These are phyloP conservation scores for Tylopilus plumbeoviolaceoides DNA, from an alignment of 768 basidiomycete species.

Conservation along the genomic window DNA sequence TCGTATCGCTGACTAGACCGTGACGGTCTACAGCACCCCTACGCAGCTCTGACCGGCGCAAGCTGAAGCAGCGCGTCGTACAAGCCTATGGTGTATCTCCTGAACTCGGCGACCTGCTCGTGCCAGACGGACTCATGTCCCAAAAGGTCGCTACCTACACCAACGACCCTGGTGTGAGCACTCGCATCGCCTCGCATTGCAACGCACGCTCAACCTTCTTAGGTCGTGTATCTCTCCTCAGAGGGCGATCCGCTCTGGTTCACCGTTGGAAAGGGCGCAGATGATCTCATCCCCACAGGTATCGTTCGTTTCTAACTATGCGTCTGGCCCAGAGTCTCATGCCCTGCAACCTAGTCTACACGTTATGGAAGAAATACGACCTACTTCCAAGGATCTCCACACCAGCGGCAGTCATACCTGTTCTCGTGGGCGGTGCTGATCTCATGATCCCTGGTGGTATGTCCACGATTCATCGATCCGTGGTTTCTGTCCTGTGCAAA, in stretches of 20 bases:
- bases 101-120: conserved; percentile 64
- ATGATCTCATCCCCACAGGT: conserved; percentile 72
- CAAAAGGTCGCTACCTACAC: conserved; percentile 65
- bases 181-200: neutral
- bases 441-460: conserved; percentile 85
- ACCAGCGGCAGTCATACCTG: conserved; percentile 63
- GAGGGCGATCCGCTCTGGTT: conserved; percentile 81
- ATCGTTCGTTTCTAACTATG: neutral
- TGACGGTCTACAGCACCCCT: conserved; percentile 50
- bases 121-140: conserved; percentile 68
- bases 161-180: conserved; percentile 58
- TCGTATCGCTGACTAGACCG: neutral
- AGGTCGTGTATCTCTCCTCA: conserved; percentile 63
- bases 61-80: conserved; percentile 59
- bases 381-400: conserved; percentile 72
- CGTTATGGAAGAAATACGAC: conserved; percentile 69
- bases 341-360: conserved; percentile 48
- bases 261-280: conserved; percentile 60
- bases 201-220: neutral
- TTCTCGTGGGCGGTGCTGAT: conserved; percentile 76
- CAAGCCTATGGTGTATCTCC: conserved; percentile 42
- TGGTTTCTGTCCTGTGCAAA: neutral
- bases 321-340: neutral
- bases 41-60: conserved; percentile 68
- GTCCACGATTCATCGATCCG: conserved; percentile 19